Base-by-base conservation (phyloP, 2,329 filamentous ascomycete species). In the Colletotrichum spaethianum region DNA sequence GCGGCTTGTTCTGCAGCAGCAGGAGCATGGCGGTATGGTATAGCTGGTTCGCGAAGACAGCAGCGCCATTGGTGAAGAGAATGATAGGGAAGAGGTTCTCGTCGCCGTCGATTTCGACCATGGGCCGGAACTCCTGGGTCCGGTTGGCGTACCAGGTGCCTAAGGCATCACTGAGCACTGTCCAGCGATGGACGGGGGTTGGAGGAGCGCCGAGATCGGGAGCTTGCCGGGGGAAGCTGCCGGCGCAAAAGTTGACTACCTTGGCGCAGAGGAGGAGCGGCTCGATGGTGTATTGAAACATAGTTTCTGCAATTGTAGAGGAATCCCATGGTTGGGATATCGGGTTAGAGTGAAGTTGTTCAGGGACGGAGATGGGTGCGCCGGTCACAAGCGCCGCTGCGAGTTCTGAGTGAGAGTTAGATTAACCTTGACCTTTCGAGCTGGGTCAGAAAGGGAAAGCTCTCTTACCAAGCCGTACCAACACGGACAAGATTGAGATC, bases 11-110 rank as follows among this genome's bases (percentile, higher is more conserved):
- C 67, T 86, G 86, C 23, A 90, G 81, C 67, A 90, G 78, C 0
- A 89, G 76, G 9, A 89, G 76, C 80, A 87, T 87, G 2, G 87
- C 86, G 0, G 87, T 87, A 74, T 90, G 88, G 75, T 89, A 90
- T 3, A 90, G 79, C 74, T 89, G 87, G 72, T 89, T 90, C 3
- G 86, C 87, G 0, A 88, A 76, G 23, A 89, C 77, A 0, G 84
- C 78, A 16, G 81, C 80, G 28, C 78, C 80, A 73, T 78, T 83
- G 63, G 80, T 82, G 68, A 82, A 83, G 23, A 83, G 77, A n/a
- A 83, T 63, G 0, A 78, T 71, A 2, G 82, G 82, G 60, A 83
- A 83, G 0, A 80, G 75, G 26, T 76, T 75, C 2, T 79, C 77
- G 52, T 75, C 74, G 16, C 77, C 75, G 23, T 81, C 79, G 28